Percentiles rank a stretch among this genome's conserved stretches.
Conservation (phyloP, 2,329 filamentous ascomycete genomes). For the Pyrenophora tritici-repentis region DNA sequence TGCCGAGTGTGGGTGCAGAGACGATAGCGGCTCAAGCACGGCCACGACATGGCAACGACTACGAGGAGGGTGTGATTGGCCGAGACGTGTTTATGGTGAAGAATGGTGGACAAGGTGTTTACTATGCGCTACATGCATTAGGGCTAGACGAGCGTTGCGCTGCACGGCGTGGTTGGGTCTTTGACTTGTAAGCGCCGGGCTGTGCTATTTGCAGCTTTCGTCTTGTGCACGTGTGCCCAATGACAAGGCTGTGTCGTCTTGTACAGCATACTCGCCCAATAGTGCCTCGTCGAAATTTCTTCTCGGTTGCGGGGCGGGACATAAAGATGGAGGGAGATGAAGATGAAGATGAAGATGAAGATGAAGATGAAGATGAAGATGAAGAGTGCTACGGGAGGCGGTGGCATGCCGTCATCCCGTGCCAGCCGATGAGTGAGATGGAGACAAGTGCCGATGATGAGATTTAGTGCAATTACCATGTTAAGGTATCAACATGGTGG, state of each 20-base stretch:
- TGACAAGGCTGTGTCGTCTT: slow-evolving; percentile 20
- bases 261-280: slow-evolving; percentile 38
- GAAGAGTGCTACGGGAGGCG: slow-evolving; percentile 3
- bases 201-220: slow-evolving; percentile 38
- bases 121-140: slow-evolving; percentile 28
- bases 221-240: slow-evolving; percentile 31
- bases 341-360: slow-evolving; percentile 14
- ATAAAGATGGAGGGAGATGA: slow-evolving; percentile 15
- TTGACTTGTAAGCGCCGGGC: slow-evolving; percentile 40
- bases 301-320: slow-evolving; percentile 3
- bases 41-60: slow-evolving; percentile 42
- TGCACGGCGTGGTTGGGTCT: slow-evolving; percentile 39
- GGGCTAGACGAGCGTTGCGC: slow-evolving; percentile 29
- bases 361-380: slow-evolving; percentile 11
- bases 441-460: no score
- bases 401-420: neutral
- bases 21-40: slow-evolving; percentile 41
- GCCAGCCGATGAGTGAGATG: no score
- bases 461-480: no score
- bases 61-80: slow-evolving; percentile 35
- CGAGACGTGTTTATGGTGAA: slow-evolving; percentile 15
- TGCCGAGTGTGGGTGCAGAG: slow-evolving; percentile 29
- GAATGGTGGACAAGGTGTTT: slow-evolving; percentile 14
- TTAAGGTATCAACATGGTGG: no score
- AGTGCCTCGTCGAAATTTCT: slow-evolving; percentile 17